Evolutionary conservation across 2,329 filamentous ascomycete genomes (phyloP), one percentile per base, ranked within the genome.

Genomic region (Hypoxylon rubiginosum): DNA sequence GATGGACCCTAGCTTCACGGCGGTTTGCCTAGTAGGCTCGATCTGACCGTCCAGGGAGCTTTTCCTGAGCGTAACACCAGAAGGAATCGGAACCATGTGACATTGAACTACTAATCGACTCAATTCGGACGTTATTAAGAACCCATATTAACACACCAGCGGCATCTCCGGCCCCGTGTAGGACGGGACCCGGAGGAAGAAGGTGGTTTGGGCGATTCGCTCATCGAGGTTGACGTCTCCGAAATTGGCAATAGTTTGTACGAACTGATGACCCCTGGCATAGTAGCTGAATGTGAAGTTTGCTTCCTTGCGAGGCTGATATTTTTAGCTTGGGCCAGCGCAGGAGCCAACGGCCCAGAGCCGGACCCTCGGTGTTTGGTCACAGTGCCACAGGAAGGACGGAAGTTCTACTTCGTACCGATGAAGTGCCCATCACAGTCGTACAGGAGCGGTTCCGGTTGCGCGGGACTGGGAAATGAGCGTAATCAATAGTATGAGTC

Each of bases 381-480:
- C 36, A 48, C 45, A 10, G 13, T 21, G 34, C 17, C 19, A 49
- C 41, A 32, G 46, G 50, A 49, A 48, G 30, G 46, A 41, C 36
- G 36, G 15, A 19, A 10, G 6, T n/a, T 17, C 36, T n/a, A 30
- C 15, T 11, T 48, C 15, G n/a, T 32, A 52, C 15, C 45, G 28
- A 45, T 53, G 57, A 61, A 50, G 58, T 49, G 41, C 41, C 11
- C 51, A 51, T 65, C 53, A 65, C 58, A 65, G 45, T 43, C 9
- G 32, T 9, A 24, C 46, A 32, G 32, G 39, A 34, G 30, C 17
- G 45, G 32, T 39, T 58, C 62, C 55, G 48, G 52, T 49, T 28
- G 50, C 65, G 48, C 51, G 49, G 66, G 51, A 60, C 52, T 49
- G 66, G 58, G 32, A 63, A 60, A 58, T 53, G 45, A 58, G 57